Evolutionary conservation across 805 yeast genomes (phyloP).

Genomic region (Starmerella bombi): DNA sequence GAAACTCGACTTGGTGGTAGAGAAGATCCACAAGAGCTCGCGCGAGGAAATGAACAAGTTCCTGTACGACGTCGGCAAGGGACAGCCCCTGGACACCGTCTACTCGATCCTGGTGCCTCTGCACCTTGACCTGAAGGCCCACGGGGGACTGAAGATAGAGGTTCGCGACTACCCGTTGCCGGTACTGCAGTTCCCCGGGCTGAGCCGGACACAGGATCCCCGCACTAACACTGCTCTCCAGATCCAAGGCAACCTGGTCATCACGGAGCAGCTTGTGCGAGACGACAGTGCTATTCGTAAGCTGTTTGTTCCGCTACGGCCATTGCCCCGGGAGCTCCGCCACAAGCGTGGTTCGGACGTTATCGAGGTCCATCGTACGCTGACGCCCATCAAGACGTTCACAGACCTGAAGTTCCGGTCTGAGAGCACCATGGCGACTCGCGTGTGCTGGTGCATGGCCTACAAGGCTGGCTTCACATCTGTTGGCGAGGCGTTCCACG

Average conservation of each 20-base stretch:
- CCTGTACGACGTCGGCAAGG: slow-evolving; percentile 63
- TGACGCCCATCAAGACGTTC: slow-evolving; percentile 61
- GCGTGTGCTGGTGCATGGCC: slow-evolving; percentile 74
- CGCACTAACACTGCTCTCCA: slow-evolving; percentile 24
- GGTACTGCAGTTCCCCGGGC: slow-evolving; percentile 53
- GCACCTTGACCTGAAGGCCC: slow-evolving; percentile 31
- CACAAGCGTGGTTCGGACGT: slow-evolving; percentile 34
- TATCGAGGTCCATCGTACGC: slow-evolving; percentile 56
- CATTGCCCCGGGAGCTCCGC: slow-evolving; percentile 28
- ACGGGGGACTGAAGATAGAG: slow-evolving; percentile 19
- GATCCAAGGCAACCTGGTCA: slow-evolving; percentile 49
- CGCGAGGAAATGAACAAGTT: slow-evolving; percentile 44
- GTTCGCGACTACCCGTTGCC: slow-evolving; percentile 82
- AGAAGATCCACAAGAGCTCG: slow-evolving; percentile 39
- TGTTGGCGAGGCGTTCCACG: slow-evolving; percentile 60
- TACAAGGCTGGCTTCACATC: slow-evolving; percentile 77
- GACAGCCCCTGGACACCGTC: slow-evolving; percentile 56
- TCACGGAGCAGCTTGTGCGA: slow-evolving; percentile 50
- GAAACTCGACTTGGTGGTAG: slow-evolving; percentile 37
- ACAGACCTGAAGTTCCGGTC: slow-evolving; percentile 47
- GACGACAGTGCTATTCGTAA: slow-evolving; percentile 44
- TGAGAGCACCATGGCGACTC: slow-evolving; percentile 43
- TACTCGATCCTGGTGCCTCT: slow-evolving; percentile 61
- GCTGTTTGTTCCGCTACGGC: slow-evolving; percentile 49
- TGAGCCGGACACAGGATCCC: slow-evolving; percentile 28